Percentiles rank a stretch among this genome's conserved stretches.
Conservation (phyloP, 306 rosid species). For the Fragaria iinumae region DNA sequence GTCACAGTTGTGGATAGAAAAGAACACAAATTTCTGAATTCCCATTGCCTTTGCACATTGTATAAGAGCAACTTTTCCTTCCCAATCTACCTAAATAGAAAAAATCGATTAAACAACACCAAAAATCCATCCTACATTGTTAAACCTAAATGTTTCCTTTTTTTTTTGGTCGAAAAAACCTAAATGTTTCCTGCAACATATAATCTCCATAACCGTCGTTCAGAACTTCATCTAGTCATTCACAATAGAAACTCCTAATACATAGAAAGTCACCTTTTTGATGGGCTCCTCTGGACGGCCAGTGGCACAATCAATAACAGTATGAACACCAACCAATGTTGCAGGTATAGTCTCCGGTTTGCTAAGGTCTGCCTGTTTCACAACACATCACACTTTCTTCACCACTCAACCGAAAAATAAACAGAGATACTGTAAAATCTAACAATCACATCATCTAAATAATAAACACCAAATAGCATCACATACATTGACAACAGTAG, state of each 20-base stretch:
- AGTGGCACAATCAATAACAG: constrained; percentile 90
- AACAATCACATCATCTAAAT: background rate
- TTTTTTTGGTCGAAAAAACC: too few relatives aligned
- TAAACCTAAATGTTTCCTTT: background rate
- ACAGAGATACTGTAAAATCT: background rate
- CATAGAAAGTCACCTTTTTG: constrained; percentile 47
- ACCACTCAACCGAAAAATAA: constrained; percentile 3
- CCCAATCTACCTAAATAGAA: constrained; percentile 90
- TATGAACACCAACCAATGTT: constrained; percentile 85
- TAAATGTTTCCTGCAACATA: background rate
- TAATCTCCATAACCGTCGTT: background rate
- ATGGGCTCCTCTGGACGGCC: constrained; percentile 98
- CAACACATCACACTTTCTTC: constrained; percentile 1
- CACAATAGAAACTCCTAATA: background rate
- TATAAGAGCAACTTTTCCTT: constrained; percentile 95
- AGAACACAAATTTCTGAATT: constrained; percentile 85
- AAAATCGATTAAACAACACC: constrained; percentile 29
- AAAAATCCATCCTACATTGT: background rate
- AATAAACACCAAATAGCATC: background rate
- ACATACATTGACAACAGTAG: constrained; percentile 75
- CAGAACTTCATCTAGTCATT: too few relatives aligned
- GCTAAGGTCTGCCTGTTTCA: constrained; percentile 77
- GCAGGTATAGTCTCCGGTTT: constrained; percentile 94
- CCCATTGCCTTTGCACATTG: constrained; percentile 99
- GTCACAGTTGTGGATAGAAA: constrained; percentile 93